Evolutionary conservation across 2,329 filamentous ascomycete genomes (phyloP).

Genomic region (Cladosporium halotolerans): DNA sequence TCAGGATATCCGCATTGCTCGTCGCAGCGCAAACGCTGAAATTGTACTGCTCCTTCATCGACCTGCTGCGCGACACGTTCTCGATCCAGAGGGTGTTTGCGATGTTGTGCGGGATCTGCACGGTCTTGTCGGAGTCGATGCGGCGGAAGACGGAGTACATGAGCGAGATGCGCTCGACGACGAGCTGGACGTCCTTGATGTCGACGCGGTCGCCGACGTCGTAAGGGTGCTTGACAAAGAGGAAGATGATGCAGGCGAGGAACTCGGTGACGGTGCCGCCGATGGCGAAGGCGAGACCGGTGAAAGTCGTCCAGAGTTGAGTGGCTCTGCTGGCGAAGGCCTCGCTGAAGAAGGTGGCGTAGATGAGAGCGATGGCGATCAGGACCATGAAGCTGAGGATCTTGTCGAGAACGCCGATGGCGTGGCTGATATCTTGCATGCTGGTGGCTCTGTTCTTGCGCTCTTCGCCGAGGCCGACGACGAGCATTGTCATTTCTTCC

Average conservation of each 20-base stretch:
- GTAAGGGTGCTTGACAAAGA: constrained; percentile 94
- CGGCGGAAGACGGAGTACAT: constrained; percentile 31
- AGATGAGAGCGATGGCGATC: constrained; percentile 28
- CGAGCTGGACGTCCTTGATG: constrained; percentile 18
- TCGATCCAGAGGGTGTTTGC: constrained; percentile 33
- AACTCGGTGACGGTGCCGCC: constrained; percentile 90
- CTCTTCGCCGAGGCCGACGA: constrained; percentile 25
- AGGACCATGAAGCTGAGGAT: constrained; percentile 27
- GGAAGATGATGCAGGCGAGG: constrained; percentile 91
- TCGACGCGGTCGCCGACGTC: constrained; percentile 45
- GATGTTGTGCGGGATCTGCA: constrained; percentile 32
- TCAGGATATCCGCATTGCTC: constrained; percentile 28
- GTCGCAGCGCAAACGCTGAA: constrained; percentile 25
- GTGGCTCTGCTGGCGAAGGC: constrained; percentile 23
- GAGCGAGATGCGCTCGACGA: constrained; percentile 29
- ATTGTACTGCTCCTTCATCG: constrained; percentile 31
- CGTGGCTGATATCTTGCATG: constrained; percentile 31
- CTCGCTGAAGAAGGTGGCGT: constrained; percentile 29
- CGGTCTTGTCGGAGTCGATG: constrained; percentile 24
- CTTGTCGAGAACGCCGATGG: constrained; percentile 30
- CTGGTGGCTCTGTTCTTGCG: constrained; percentile 27
- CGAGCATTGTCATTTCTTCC: constrained; percentile 30
- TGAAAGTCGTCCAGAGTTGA: constrained; percentile 23
- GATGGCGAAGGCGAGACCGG: constrained; percentile 74
- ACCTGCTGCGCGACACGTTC: constrained; percentile 31